Conservation (phyloP, 305 asterid species). For the Caryopteris hybrid region DNA sequence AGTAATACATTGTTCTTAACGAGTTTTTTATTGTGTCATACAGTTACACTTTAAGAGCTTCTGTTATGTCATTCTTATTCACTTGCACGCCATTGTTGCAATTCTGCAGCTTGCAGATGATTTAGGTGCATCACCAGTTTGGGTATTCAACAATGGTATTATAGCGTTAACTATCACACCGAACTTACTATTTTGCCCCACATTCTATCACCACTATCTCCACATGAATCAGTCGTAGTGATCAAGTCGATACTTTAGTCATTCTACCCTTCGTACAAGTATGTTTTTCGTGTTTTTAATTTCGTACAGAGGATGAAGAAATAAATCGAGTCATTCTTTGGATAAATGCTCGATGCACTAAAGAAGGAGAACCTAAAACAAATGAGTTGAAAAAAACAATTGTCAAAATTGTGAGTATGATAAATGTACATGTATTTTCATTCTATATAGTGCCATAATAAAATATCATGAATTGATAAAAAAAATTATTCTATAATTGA, state of each 20-base stretch:
- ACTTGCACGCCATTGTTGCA: background rate
- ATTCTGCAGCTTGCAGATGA: slow-evolving; percentile 88
- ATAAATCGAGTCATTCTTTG: no score
- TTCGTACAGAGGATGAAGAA: no score
- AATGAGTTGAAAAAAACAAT: no score
- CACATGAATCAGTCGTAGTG: slow-evolving; percentile 75
- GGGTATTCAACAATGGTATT: slow-evolving; percentile 94
- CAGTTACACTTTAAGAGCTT: background rate
- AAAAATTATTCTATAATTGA: no score
- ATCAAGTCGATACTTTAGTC: slow-evolving; percentile 64
- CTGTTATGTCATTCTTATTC: slow-evolving; percentile 5
- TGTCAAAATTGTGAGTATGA: no score
- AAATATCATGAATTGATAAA: no score
- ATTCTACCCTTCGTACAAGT: slow-evolving; percentile 78
- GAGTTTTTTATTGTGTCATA: background rate
- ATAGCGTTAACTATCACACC: background rate
- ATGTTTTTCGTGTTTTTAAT: slow-evolving; percentile 14
- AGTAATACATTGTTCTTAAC: slow-evolving; percentile 30
- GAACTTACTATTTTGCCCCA: background rate
- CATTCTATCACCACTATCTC: background rate
- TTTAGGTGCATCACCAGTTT: slow-evolving; percentile 76
- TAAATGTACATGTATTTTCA: no score
- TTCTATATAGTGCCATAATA: no score
- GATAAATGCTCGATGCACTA: no score
- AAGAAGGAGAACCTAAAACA: no score